Evolutionary conservation across 2,329 filamentous ascomycete genomes (phyloP).

Genomic region (Claviceps sp.): DNA sequence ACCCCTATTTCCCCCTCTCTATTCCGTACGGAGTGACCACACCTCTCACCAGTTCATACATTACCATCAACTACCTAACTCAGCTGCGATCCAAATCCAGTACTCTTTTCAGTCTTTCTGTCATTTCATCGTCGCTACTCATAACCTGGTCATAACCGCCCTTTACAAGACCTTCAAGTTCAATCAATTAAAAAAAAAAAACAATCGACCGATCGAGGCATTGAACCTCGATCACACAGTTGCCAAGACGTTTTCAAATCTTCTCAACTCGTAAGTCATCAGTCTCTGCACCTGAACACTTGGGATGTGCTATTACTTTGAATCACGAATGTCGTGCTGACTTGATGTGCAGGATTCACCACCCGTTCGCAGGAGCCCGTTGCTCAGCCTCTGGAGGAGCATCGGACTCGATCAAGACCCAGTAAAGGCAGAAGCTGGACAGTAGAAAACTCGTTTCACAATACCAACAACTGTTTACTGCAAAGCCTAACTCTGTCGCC

Average conservation of each 20-base stretch:
- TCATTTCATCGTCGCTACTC: background rate
- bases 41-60: background rate
- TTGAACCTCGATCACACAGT: slow-evolving; percentile 41
- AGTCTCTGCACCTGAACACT: background rate
- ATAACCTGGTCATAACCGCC: background rate
- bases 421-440: slow-evolving; percentile 32
- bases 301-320: background rate
- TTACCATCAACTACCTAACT: background rate
- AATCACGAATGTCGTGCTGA: background rate
- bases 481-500: slow-evolving; percentile 9
- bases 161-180: slow-evolving; percentile 2
- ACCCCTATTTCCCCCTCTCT: background rate
- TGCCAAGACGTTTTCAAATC: slow-evolving; percentile 98
- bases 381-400: slow-evolving; percentile 80
- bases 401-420: slow-evolving; percentile 51
- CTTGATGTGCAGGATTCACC: slow-evolving; percentile 54
- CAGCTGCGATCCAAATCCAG: background rate
- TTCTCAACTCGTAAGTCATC: slow-evolving; percentile 76
- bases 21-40: background rate
- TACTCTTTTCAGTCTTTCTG: background rate
- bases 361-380: slow-evolving; percentile 93
- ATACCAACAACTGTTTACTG: slow-evolving; percentile 5
- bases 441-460: slow-evolving; percentile 1
- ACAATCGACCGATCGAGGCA: slow-evolving; percentile 34
- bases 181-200: background rate